Evolutionary conservation across 352 stramenopile genomes (phyloP), one percentile per base, ranked within the genome.

Genomic region (Globisporangium irregulare): DNA sequence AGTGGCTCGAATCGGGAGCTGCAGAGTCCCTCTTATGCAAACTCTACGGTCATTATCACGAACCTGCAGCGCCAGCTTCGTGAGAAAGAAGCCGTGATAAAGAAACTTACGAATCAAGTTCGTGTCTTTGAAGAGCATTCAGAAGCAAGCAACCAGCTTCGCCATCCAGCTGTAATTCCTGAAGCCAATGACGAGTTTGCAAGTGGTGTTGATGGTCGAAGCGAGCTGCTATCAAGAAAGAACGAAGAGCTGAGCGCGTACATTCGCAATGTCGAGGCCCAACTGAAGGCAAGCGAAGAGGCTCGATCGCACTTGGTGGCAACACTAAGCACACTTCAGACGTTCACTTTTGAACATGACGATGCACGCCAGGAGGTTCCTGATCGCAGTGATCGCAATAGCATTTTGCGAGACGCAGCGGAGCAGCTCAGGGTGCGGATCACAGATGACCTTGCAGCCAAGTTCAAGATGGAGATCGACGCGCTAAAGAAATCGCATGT

Each of bases 241-340:
- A 70, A 41, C 18, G 60, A 38, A n/a, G 67, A 69, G 29, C 48
- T 54, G 12, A 66, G 24, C 20, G 66, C 65, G 25, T 72, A 69
- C 51, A 48, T 71, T 50, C 65, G 25, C 0, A 80, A 69, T 41
- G 69, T 91, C 27, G 80, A 89, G 59, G 63, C 54, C 1, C 85
- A 95, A 43, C 64, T 95, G 38, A 68, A 79, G 68, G 79, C 80
- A 8, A 95, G 87, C 36, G 87, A 95, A 74, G 80, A 84, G 29
- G 82, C 84, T 58, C 82, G 87, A 8, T 74, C 69, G 1, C 75
- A 87, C 29, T 62, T 95, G 53, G 74, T 90, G 27, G 68, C 85
- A 50, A 91, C 82, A 22, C 69, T 93, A 50, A 78, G 68, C 14
- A 75, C 77, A 0, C 60, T 92, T 1, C 80, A 89, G 48, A 77